Evolutionary conservation across 2,329 filamentous ascomycete genomes (phyloP).

Genomic region (Colletotrichum liriopes): DNA sequence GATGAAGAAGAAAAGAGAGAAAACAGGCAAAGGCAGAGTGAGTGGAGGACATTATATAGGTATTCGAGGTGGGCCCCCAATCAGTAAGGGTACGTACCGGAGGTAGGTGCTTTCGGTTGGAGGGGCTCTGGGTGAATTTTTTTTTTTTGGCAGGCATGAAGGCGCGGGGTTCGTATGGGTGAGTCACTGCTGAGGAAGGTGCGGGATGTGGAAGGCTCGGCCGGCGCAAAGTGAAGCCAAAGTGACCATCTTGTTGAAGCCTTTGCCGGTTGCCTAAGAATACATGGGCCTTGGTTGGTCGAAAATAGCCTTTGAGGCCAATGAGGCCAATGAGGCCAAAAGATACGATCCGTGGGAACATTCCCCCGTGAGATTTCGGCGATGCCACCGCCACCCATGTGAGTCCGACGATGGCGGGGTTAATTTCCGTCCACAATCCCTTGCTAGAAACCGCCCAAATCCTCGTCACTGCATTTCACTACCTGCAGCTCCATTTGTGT

Average conservation of each 20-base stretch:
- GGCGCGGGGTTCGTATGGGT: slow-evolving; percentile 37
- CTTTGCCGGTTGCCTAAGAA: background rate
- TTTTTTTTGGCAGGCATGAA: background rate
- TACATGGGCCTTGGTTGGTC: too few species aligned
- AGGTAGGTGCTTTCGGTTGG: background rate
- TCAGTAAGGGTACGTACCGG: slow-evolving; percentile 37
- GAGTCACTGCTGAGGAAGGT: slow-evolving; percentile 33
- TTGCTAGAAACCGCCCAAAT: background rate
- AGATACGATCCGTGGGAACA: background rate
- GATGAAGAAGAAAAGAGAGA: slow-evolving; percentile 65
- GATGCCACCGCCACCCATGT: background rate
- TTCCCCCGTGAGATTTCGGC: background rate
- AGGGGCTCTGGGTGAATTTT: background rate
- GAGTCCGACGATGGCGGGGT: slow-evolving; percentile 19
- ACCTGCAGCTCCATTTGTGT: background rate
- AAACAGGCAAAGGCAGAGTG: background rate
- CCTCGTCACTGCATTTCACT: background rate
- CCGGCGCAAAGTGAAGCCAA: background rate
- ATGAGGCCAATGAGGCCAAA: slow-evolving; percentile 24
- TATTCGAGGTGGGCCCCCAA: slow-evolving; percentile 15
- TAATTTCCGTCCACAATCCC: background rate
- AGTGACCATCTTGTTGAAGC: background rate
- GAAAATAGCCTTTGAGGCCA: background rate
- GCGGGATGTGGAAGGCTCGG: background rate
- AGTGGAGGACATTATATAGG: slow-evolving; percentile 40